Conservation (phyloP, 768 basidiomycete genomes). For the Mycena epipterygia region DNA sequence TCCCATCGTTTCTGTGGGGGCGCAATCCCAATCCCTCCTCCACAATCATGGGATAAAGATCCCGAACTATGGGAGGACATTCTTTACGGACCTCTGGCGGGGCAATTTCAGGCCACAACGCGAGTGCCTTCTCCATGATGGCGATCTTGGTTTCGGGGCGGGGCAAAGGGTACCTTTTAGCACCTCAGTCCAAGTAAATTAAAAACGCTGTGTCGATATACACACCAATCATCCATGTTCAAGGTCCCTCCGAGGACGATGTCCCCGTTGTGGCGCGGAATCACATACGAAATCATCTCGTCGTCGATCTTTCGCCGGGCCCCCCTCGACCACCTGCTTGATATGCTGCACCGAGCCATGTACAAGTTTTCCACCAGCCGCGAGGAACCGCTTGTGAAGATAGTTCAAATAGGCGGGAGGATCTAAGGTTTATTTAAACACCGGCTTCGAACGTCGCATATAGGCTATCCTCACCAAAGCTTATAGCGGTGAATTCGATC, state of each 20-base stretch:
- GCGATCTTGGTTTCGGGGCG: conserved; percentile 35
- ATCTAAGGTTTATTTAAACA: conserved; percentile 47
- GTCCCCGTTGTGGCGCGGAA: conserved; percentile 69
- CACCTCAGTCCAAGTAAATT: background rate
- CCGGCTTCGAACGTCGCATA: background rate
- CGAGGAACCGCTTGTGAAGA: conserved; percentile 69
- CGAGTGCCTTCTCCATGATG: conserved; percentile 35
- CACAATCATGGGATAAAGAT: conserved; percentile 50
- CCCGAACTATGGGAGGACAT: conserved; percentile 48
- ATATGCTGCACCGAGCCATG: conserved; percentile 71
- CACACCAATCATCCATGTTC: conserved; percentile 58
- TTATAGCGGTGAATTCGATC: conserved; percentile 21
- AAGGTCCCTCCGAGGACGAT: conserved; percentile 73
- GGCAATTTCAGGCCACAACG: conserved; percentile 51
- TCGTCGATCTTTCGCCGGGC: conserved; percentile 38
- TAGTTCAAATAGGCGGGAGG: conserved; percentile 73
- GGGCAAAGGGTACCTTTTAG: conserved; percentile 31
- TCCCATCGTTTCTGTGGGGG: conserved; percentile 68
- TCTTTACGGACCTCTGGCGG: conserved; percentile 47
- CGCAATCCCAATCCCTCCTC: conserved; percentile 59
- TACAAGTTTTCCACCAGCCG: conserved; percentile 64
- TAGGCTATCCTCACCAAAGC: conserved; percentile 12
- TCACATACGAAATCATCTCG: conserved; percentile 64
- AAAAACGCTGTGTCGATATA: background rate
- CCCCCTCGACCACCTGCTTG: conserved; percentile 65